Percentiles rank a stretch among this genome's conserved stretches.
Evolutionary conservation across 768 basidiomycete species (phyloP).

Genomic region (Leccinum fibrillosum): DNA sequence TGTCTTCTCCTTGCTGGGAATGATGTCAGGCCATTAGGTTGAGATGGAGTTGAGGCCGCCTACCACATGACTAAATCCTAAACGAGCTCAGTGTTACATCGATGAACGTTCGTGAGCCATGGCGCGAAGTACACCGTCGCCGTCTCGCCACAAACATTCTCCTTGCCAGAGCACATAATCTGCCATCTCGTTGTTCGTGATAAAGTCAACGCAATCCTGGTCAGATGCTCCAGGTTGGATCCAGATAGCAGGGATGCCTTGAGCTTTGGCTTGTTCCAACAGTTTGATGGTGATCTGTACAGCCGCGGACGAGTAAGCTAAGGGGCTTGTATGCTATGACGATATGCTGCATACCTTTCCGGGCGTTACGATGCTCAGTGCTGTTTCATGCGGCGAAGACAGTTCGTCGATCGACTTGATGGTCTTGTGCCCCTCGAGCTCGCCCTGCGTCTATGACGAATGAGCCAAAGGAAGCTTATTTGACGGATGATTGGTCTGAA

Average conservation of each 20-base stretch:
- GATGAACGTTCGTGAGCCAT: conserved; percentile 22
- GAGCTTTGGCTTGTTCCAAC: conserved; percentile 63
- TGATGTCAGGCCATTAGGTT: background rate
- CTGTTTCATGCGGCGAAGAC: conserved; percentile 58
- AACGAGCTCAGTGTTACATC: conserved; percentile 8
- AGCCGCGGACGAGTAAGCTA: background rate
- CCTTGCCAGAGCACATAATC: conserved; percentile 79
- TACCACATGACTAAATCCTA: background rate
- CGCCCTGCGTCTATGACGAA: conserved; percentile 56
- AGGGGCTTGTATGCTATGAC: background rate
- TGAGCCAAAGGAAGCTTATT: background rate
- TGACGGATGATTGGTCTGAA: background rate
- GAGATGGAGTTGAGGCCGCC: background rate
- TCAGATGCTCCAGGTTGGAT: conserved; percentile 88
- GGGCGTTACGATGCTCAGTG: conserved; percentile 77
- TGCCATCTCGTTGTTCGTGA: conserved; percentile 59
- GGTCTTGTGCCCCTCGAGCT: conserved; percentile 64
- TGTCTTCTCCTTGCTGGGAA: background rate
- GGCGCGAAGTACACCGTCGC: conserved; percentile 49
- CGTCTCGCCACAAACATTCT: conserved; percentile 77
- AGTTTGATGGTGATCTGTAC: conserved; percentile 67
- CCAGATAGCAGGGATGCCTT: conserved; percentile 78
- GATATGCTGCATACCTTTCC: conserved; percentile 46
- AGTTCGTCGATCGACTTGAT: conserved; percentile 56
- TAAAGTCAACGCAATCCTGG: conserved; percentile 55